Base-by-base conservation (phyloP, 306 rosid genomes). In the Mucuna pruriens region DNA sequence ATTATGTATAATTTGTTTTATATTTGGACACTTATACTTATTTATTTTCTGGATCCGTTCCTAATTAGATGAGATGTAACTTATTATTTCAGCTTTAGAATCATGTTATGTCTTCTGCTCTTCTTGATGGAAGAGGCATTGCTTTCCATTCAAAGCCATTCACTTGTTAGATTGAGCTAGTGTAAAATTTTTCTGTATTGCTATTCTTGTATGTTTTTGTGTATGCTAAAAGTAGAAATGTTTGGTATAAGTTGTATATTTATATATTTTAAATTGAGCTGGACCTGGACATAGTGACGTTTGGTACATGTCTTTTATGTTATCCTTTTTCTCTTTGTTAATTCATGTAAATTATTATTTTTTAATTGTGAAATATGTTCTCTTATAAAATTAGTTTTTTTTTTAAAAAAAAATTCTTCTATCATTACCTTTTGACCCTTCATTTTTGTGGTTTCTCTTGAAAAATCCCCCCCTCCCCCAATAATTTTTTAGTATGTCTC, bases 311-410 rank as follows among this genome's bases (percentile, higher is more conserved):
- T 55, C 54, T 75, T 42, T 8, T 13, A 19, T 22, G 22, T 57
- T 66, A 33, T 54, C 17, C 44, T 20, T 76, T 76, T 23, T 67
- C 55, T 38, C 8, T 20, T 75, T 65, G 39, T 63, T 64, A 51
- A 51, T 54, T 12, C 58, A 19, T 39, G 29, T 64, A 62, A 23
- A 54, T 64, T 74, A 12, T 64, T n/a, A 38, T 25, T 51, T 74
- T n/a, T n/a, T n/a, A n/a, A n/a, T n/a, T n/a, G n/a, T n/a, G n/a
- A n/a, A n/a, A n/a, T n/a, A n/a, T n/a, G n/a, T n/a, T n/a, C n/a
- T n/a, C n/a, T n/a, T n/a, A n/a, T n/a, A n/a, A n/a, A n/a, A n/a
- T n/a, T n/a, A n/a, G n/a, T n/a, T n/a, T n/a, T n/a, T n/a, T n/a
- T n/a, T n/a, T n/a, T n/a, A n/a, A n/a, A n/a, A n/a, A n/a, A n/a